Evolutionary conservation across 1,139 yeast species (phyloP), one percentile per base, ranked within the genome.

Genomic region (Pichia sp.): DNA sequence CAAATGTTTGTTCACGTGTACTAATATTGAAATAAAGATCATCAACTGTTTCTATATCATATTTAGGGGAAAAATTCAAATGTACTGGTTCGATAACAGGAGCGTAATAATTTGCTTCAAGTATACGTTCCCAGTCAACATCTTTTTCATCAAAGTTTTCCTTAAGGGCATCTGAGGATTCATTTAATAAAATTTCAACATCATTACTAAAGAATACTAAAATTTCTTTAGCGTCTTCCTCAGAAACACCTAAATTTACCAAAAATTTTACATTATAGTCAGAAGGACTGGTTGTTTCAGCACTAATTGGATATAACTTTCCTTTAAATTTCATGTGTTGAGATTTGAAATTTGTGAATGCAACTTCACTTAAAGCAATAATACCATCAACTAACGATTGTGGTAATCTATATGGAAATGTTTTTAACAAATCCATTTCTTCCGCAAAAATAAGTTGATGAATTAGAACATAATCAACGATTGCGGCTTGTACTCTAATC

Each of bases 261-360:
- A 84, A 67, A 56, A 77, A 80, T 7, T 74, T 72, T 10, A 78
- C 66, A 58, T 80, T 78, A 11, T 72, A 72, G n/a, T 71, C 70
- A 0, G 87, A 76, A 13, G 84, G 83, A 6, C 74, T 66, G 4
- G 81, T 79, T 44, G 74, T 73, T 43, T 70, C 68, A 70, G 80
- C 73, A 19, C 72, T 66, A 34, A 83, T 69, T 9, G 80, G 78
- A 48, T 74, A 72, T 45, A 76, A 53, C 47, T 69, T 58, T 41
- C 76, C 72, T 47, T 67, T 71, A 38, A 60, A 62, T 18, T 49
- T 48, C 31, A 58, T 54, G 2, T 56, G 55, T 58, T 70, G 58
- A 50, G 67, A 53, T 50, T 66, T 58, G 54, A 56, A 60, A 11
- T 62, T 52, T 6, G 65, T 62, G 54, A 67, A 72, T 7, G 71